Percentiles rank a stretch among this genome's conserved stretches.
phyloP scores from a whole-genome alignment of 2,329 filamentous ascomycete genomes.

The Paracoccidioides lutzii region DNA sequence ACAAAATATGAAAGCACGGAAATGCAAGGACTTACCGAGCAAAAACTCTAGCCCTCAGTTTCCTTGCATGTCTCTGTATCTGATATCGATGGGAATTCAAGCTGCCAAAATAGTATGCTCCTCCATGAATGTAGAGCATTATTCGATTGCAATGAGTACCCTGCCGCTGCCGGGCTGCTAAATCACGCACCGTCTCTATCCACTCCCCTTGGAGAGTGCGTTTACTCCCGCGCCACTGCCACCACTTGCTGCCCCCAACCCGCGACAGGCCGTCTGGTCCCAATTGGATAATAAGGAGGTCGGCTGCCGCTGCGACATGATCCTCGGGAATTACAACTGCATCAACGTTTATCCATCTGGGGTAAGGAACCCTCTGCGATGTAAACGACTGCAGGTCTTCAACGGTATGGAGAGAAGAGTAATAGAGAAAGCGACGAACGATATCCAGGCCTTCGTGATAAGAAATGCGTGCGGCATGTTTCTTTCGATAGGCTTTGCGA shows the following conservation, averaged over 20 bases:
- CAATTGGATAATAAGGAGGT: constrained; percentile 58
- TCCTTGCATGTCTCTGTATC: constrained; percentile 88
- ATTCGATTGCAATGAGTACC: constrained; percentile 54
- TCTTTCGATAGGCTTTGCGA: constrained; percentile 58
- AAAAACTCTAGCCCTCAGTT: constrained; percentile 79
- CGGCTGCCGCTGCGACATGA: constrained; percentile 54
- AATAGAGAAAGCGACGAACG: constrained; percentile 71
- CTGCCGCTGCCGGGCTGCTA: constrained; percentile 54
- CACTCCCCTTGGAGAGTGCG: constrained; percentile 67
- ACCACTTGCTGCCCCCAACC: constrained; percentile 75
- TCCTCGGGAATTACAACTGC: constrained; percentile 51
- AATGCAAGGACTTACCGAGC: constrained; percentile 41
- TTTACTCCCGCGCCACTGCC: constrained; percentile 65
- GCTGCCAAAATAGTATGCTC: constrained; percentile 90
- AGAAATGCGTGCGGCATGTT: constrained; percentile 78
- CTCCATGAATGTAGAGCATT: constrained; percentile 90
- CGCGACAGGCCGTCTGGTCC: constrained; percentile 59
- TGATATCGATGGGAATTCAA: constrained; percentile 97
- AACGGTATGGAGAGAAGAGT: constrained; percentile 77
- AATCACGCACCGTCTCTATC: constrained; percentile 88
- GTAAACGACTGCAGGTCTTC: constrained; percentile 92
- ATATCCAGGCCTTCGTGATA: constrained; percentile 88
- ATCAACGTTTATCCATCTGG: constrained; percentile 74
- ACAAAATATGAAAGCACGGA: constrained; percentile 7
- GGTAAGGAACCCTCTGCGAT: constrained; percentile 77